A percentile compares a stretch with the other conserved stretches of the same genome.
phyloP scores from a whole-genome alignment of 805 yeast species.

The Ogataea haglerorum region DNA sequence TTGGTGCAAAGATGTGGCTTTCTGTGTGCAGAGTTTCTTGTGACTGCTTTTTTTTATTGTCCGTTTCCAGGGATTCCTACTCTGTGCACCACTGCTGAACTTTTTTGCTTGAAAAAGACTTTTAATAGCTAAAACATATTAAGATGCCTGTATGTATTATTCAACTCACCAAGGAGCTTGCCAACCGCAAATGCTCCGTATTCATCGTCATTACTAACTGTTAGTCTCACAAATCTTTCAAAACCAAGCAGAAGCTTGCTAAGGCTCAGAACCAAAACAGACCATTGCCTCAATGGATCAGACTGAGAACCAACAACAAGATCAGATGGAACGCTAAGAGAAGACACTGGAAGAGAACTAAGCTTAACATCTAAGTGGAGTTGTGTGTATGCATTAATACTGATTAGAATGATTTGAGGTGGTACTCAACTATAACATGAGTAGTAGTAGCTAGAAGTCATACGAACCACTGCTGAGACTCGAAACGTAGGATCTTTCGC shows the following conservation, averaged over 20 bases:
- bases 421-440: not conserved
- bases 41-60: conserved; percentile 12
- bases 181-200: not conserved
- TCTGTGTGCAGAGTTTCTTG: not conserved
- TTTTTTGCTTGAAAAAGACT: conserved; percentile 6
- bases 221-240: conserved; percentile 92
- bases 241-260: conserved; percentile 97
- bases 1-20: conserved; percentile 9
- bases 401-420: conserved; percentile 8
- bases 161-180: not conserved
- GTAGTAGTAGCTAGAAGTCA: not conserved
- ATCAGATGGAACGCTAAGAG: conserved; percentile 99
- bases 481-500: not conserved
- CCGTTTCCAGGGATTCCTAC: conserved; percentile 1
- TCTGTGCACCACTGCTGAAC: conserved; percentile 2
- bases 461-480: not conserved
- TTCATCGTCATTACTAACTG: conserved; percentile 3
- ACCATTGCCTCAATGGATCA: conserved; percentile 99
- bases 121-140: conserved; percentile 10
- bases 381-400: conserved; percentile 18
- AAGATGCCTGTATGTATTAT: conserved; percentile 25
- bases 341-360: conserved; percentile 99
- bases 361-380: conserved; percentile 81
- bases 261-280: conserved; percentile 99
- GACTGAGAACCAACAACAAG: conserved; percentile 96